Evolutionary conservation across 2,329 filamentous ascomycete genomes (phyloP).

Genomic region (Alternaria incomplexa): DNA sequence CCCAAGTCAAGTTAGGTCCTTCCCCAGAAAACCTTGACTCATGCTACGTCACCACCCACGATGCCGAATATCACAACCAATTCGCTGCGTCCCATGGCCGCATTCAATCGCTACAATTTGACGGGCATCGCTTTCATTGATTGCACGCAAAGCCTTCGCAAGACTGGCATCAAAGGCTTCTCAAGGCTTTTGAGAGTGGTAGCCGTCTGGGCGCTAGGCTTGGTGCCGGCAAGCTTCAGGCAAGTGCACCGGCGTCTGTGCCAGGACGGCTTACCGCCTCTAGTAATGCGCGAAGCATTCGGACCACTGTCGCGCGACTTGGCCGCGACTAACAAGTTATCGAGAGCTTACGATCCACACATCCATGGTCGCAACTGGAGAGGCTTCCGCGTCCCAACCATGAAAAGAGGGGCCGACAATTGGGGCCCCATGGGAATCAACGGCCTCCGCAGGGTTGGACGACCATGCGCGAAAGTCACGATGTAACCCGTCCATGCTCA

Average conservation of each 20-base stretch:
- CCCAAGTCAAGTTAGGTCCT: neutral
- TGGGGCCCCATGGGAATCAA: neutral
- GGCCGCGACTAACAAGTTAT: neutral
- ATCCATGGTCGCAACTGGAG: neutral
- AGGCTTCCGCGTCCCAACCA: neutral
- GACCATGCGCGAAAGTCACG: neutral
- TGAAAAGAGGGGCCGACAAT: neutral
- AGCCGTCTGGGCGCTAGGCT: neutral
- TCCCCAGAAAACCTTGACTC: neutral
- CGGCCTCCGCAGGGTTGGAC: neutral
- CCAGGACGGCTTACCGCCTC: neutral
- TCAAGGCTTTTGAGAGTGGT: neutral
- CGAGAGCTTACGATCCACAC: neutral
- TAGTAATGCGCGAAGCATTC: neutral
- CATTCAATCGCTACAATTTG: neutral
- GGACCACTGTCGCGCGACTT: neutral
- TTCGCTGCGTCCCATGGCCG: too few species aligned
- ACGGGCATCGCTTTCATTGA: neutral
- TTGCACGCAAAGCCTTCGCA: neutral
- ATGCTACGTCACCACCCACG: neutral
- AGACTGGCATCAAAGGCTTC: neutral
- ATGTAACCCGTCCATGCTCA: neutral
- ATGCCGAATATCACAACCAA: neutral
- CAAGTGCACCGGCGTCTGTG: neutral
- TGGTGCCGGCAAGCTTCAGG: neutral